These are phyloP conservation scores for Ceratobasidium sp. DNA, from an alignment of 1,284 basidiomycete species.

Conservation along the genomic window DNA sequence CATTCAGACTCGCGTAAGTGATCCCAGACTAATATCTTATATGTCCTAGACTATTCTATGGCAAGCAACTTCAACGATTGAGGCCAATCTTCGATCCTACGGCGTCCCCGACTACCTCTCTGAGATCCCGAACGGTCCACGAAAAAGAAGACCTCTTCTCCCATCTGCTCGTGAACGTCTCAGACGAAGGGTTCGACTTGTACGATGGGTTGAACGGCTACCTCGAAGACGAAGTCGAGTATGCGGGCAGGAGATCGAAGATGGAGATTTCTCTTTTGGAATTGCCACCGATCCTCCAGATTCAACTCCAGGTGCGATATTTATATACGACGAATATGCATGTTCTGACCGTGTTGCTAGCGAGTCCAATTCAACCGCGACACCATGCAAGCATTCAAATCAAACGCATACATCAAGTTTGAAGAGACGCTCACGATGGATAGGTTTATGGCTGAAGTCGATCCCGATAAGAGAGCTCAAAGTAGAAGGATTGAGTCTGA, in stretches of 20 bases:
- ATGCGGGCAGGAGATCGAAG: slow-evolving; percentile 85
- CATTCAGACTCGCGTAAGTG: slow-evolving; percentile 19
- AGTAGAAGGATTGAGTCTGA: slow-evolving; percentile 78
- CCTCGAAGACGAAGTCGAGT: slow-evolving; percentile 92
- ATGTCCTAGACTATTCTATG: slow-evolving; percentile 82
- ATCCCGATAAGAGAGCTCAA: slow-evolving; percentile 75
- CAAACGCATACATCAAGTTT: slow-evolving; percentile 94
- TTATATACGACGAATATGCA: slow-evolving; percentile 59
- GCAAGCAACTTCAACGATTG: slow-evolving; percentile 85
- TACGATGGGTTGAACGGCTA: slow-evolving; percentile 95
- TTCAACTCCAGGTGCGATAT: slow-evolving; percentile 80
- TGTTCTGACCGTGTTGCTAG: slow-evolving; percentile 60
- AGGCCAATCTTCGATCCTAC: slow-evolving; percentile 60
- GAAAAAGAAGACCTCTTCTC: slow-evolving; percentile 94
- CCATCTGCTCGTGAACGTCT: slow-evolving; percentile 93
- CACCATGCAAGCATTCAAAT: slow-evolving; percentile 91
- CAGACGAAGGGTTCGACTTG: slow-evolving; percentile 85
- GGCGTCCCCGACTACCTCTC: slow-evolving; percentile 61
- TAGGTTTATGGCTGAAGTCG: slow-evolving; percentile 86
- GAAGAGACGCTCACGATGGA: slow-evolving; percentile 90
- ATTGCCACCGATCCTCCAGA: slow-evolving; percentile 91
- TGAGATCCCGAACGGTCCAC: slow-evolving; percentile 63
- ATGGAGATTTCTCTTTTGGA: slow-evolving; percentile 92
- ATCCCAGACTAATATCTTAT: slow-evolving; percentile 18
- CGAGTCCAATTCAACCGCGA: slow-evolving; percentile 97